Percentiles rank a stretch among this genome's conserved stretches.
phyloP scores from a whole-genome alignment of 805 yeast species.

The Candida caryicola region DNA sequence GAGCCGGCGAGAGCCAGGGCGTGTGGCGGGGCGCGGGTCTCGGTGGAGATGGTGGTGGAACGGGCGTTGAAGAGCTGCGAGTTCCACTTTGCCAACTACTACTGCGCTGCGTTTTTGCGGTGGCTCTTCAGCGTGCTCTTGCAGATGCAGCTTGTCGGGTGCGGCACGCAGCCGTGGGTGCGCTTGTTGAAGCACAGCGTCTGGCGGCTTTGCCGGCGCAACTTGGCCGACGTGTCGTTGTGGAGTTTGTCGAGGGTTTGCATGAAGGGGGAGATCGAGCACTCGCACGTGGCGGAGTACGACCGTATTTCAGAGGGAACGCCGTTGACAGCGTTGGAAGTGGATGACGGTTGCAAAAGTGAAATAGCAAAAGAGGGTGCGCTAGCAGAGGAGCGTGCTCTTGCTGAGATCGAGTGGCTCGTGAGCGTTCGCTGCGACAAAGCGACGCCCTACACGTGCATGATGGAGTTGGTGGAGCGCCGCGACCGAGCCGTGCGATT shows the following conservation, averaged over 20 bases:
- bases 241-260: slow-evolving; percentile 15
- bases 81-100: slow-evolving; percentile 39
- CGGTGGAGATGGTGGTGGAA: slow-evolving; percentile 8
- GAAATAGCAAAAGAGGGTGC: not conserved
- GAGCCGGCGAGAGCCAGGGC: not conserved
- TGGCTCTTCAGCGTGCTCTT: slow-evolving; percentile 24
- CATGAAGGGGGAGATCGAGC: not conserved
- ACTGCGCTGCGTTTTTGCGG: slow-evolving; percentile 31
- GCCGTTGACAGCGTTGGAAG: not conserved
- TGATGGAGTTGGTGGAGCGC: not conserved
- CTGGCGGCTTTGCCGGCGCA: slow-evolving; percentile 9
- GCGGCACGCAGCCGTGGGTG: too few relatives aligned
- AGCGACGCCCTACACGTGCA: slow-evolving; percentile 9
- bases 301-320: slow-evolving; percentile 1
- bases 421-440: slow-evolving; percentile 10
- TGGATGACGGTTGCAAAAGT: too few relatives aligned
- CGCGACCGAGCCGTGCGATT: not conserved
- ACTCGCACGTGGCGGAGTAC: slow-evolving; percentile 9
- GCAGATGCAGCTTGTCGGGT: not conserved
- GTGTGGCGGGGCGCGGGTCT: too few relatives aligned
- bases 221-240: slow-evolving; percentile 16
- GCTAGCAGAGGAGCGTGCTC: not conserved
- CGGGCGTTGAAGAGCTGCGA: slow-evolving; percentile 28
- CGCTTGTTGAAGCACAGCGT: too few relatives aligned
- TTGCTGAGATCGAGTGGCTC: slow-evolving; percentile 14